Percentiles rank a stretch among this genome's conserved stretches.
Conservation (phyloP, 2,329 filamentous ascomycete genomes). For the Parastagonospora avenae region DNA sequence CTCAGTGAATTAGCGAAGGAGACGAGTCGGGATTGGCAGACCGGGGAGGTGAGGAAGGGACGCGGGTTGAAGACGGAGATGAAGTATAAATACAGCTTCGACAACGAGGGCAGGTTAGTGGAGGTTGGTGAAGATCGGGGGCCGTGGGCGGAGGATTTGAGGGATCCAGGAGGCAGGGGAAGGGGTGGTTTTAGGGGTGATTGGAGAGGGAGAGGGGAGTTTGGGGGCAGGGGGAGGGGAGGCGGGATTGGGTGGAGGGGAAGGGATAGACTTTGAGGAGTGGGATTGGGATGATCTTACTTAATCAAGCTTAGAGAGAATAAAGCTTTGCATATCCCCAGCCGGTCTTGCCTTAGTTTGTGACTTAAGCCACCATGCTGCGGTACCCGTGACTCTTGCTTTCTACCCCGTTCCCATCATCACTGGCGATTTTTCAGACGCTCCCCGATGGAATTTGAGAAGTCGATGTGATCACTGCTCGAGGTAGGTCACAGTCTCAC, state of each 20-base stretch:
- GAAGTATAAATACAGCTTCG: constrained; percentile 51
- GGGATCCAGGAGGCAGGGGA: constrained; percentile 15
- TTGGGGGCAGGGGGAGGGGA: constrained; percentile 8
- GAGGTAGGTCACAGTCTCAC: no score
- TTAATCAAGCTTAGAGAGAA: no score
- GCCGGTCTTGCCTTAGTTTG: no score
- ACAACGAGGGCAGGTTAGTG: constrained; percentile 51
- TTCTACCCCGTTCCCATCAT: no score
- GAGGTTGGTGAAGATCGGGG: constrained; percentile 46
- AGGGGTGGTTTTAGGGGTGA: constrained; percentile 9
- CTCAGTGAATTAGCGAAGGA: constrained; percentile 62
- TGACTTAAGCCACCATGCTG: no score
- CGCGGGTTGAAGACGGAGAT: constrained; percentile 33
- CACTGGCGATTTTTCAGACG: no score
- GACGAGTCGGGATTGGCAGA: constrained; percentile 50
- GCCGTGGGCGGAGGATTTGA: constrained; percentile 30
- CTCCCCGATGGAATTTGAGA: no score
- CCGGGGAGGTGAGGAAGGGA: constrained; percentile 35
- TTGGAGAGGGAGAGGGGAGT: constrained; percentile 12
- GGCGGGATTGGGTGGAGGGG: constrained; percentile 16
- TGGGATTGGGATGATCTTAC: no score
- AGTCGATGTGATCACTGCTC: no score
- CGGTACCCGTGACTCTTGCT: neutral
- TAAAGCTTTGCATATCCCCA: no score
- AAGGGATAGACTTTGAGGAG: no score